Evolutionary conservation across 1,139 yeast species (phyloP), one percentile per base, ranked within the genome.

Genomic region (Debaryomyces subglobosus): DNA sequence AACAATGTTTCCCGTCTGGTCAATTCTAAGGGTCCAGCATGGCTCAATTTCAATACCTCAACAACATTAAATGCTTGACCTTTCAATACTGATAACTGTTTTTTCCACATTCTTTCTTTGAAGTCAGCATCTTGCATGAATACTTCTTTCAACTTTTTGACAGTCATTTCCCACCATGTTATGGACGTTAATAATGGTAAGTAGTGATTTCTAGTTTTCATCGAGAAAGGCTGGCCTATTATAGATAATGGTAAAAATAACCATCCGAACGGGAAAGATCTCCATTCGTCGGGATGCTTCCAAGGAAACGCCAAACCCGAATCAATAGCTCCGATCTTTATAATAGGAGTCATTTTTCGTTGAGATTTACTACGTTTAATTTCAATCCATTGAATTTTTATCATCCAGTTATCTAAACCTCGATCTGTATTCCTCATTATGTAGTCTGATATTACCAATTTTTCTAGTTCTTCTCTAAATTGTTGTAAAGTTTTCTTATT

Each of bases 211-310:
- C 88, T 67, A 0, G 90, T 82, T 38, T 68, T 68, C 38, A 68
- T 68, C 3, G 86, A 77, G 56, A 86, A 86, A 2, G 91, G 92
- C 52, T 81, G 85, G 0, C 89, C 90, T 48, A 86, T 82, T 3
- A 86, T 62, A 7, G 81, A 72, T 16, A 80, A 63, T 0, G 94
- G 94, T 36, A 86, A 64, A 55, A 84, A 85, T 25, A 86, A 66
- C 94, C 94, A 86, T 0, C 94, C 94, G 65, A 80, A 86, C 0
- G 94, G 94, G 56, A 85, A 86, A 1, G 89, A 84, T 47, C 94
- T 68, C 91, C 92, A 86, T 59, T 85, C 91, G 62, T 86, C 89
- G 0, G 94, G 94, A 55, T 85, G 89, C 57, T 86, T 86, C 92
- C 92, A 86, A 4, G 94, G 94, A 57, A 85, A 86, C 0, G 92